phyloP scores from a whole-genome alignment of 176 grass and related monocot genomes.

The Microstegium vimineum region DNA sequence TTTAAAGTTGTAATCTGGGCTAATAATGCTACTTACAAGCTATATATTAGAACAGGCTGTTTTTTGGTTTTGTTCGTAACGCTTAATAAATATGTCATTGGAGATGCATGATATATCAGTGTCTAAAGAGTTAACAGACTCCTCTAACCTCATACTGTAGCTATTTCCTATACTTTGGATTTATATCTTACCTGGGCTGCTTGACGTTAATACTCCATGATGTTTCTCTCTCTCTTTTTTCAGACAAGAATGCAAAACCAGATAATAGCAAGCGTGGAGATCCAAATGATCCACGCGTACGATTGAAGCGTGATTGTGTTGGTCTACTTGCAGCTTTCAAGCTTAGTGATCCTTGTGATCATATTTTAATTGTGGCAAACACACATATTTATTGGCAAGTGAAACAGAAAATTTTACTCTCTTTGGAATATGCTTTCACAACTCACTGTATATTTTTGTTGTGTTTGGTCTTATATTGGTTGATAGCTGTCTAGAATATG shows the following conservation, averaged over 20 bases:
- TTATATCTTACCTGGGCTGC: not conserved
- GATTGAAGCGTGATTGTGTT: constrained; percentile 88
- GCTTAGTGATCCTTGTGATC: constrained; percentile 70
- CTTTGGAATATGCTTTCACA: constrained; percentile 18
- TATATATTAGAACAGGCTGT: not conserved
- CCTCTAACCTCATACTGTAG: not conserved
- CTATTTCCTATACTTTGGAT: constrained; percentile 10
- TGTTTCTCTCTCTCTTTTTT: not conserved
- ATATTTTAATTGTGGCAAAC: constrained; percentile 73
- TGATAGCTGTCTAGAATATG: not conserved
- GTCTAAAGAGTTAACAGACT: not conserved
- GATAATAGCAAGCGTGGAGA: constrained; percentile 48
- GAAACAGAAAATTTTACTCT: constrained; percentile 2
- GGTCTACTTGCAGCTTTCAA: constrained; percentile 84
- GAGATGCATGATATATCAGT: not conserved
- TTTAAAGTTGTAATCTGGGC: constrained; percentile 10
- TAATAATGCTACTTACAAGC: not conserved
- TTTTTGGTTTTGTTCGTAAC: not conserved
- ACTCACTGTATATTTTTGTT: constrained; percentile 11
- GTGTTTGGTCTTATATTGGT: constrained; percentile 16
- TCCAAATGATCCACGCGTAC: constrained; percentile 82
- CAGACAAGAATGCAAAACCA: constrained; percentile 35
- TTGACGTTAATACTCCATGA: not conserved
- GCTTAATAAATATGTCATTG: not conserved
- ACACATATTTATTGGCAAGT: constrained; percentile 95